phyloP scores from a whole-genome alignment of 257 asterid species.

The Forsythia viridissima region DNA sequence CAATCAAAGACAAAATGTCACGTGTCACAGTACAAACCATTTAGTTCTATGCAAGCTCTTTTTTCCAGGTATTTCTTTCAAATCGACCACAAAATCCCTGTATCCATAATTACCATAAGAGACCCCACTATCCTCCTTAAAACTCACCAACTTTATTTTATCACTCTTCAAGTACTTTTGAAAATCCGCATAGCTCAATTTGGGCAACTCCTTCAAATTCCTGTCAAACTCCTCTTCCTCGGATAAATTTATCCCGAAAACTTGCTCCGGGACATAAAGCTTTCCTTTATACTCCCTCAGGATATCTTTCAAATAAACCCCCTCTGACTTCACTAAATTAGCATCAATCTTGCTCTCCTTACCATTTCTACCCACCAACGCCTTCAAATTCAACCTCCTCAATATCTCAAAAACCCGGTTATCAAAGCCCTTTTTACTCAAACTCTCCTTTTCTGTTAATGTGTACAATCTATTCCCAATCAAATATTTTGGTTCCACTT shows the following conservation, averaged over 20 bases:
- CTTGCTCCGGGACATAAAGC: slow-evolving; percentile 92
- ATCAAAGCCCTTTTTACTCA: slow-evolving; percentile 48
- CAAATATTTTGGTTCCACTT: slow-evolving; percentile 77
- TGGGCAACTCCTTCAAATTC: slow-evolving; percentile 75
- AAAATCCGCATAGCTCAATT: slow-evolving; percentile 69
- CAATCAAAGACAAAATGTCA: slow-evolving; percentile 12
- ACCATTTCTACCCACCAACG: slow-evolving; percentile 30
- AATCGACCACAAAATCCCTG: slow-evolving; percentile 78
- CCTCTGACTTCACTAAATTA: slow-evolving; percentile 43
- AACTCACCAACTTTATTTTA: slow-evolving; percentile 73
- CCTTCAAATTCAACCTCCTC: slow-evolving; percentile 64
- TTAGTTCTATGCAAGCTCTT: slow-evolving; percentile 80
- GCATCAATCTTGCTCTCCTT: slow-evolving; percentile 32
- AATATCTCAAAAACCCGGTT: slow-evolving; percentile 44
- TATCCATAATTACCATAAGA: slow-evolving; percentile 18
- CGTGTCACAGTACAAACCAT: slow-evolving; percentile 58
- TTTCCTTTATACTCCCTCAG: slow-evolving; percentile 92
- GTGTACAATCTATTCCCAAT: slow-evolving; percentile 77
- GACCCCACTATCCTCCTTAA: slow-evolving; percentile 52
- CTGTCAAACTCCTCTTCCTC: slow-evolving; percentile 86
- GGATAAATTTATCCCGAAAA: slow-evolving; percentile 64
- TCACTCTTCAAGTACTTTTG: slow-evolving; percentile 58
- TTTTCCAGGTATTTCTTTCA: slow-evolving; percentile 85
- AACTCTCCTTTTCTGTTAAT: slow-evolving; percentile 67
- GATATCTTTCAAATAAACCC: slow-evolving; percentile 79